Evolutionary conservation across 129 eudicot species (phyloP).

Genomic region (Flaveria bidentis): DNA sequence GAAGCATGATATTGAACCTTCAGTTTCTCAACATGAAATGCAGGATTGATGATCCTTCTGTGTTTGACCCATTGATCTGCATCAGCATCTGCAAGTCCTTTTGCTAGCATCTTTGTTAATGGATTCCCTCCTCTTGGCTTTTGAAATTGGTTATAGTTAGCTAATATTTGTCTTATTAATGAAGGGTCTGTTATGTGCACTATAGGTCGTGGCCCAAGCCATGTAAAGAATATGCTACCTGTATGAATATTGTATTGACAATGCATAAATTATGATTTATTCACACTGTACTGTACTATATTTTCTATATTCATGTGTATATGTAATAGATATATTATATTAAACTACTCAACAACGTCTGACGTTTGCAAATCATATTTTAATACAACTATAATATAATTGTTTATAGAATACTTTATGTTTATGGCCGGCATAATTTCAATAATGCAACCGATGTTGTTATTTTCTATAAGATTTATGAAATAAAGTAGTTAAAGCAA

Average conservation of each 20-base stretch:
- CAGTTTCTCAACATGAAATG: conserved; percentile 20
- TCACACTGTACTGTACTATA: too few relatives aligned
- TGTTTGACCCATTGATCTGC: conserved; percentile 43
- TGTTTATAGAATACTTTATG: too few relatives aligned
- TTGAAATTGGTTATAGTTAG: conserved; percentile 27
- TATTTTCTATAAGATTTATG: too few relatives aligned
- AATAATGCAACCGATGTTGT: too few relatives aligned
- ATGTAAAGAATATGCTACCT: conserved; percentile 27
- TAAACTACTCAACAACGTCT: too few relatives aligned
- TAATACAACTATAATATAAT: too few relatives aligned
- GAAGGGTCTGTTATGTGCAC: conserved; percentile 20
- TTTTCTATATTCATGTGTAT: too few relatives aligned
- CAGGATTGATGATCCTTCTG: conserved; percentile 36
- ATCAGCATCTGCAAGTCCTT: conserved; percentile 31
- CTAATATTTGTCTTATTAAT: conserved; percentile 12
- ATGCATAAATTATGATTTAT: neutral
- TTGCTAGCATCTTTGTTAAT: conserved; percentile 16
- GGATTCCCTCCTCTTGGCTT: conserved; percentile 34
- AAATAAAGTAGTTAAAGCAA: too few relatives aligned
- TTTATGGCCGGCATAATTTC: too few relatives aligned
- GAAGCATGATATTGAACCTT: neutral
- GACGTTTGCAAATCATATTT: too few relatives aligned
- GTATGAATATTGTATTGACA: neutral
- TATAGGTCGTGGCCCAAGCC: conserved; percentile 31
- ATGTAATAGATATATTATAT: too few relatives aligned